Evolutionary conservation across 495 filamentous ascomycete genomes (phyloP), one percentile per base, ranked within the genome.

Genomic region (Usnea hakonensis): DNA sequence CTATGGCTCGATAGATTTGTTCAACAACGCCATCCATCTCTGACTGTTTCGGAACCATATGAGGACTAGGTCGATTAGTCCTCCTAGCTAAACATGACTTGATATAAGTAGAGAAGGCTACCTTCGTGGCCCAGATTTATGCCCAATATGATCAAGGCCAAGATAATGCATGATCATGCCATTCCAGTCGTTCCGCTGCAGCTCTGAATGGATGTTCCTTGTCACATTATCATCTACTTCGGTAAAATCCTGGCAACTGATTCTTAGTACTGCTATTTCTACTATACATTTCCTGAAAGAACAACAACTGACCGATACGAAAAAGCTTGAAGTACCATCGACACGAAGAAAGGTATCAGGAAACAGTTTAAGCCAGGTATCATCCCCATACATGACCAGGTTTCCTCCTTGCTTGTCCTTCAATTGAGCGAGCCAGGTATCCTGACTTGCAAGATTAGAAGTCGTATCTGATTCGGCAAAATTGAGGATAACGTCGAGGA

Each of bases 141-240:
- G 94, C 11, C 94, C 94, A 68, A 99, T 97, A 71, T 99, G 94
- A 71, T 99, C 94, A 35, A 99, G 79, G 17, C 94, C 94, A 57
- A 99, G 82, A 70, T 95, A 98, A 79, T 98, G 94, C 73, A 98
- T 79, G 28, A 98, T 83, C 83, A 97, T 85, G 9, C 84, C 90
- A 73, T 91, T 89, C 94, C 94, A 98, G 72, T 98, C 94, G 68
- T 83, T 74, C 33, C 80, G 82, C 40, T 73, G 68, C 61, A 98
- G 80, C 73, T 97, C 93, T 16, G 77, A 75, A 9, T 87, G 78
- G 40, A 97, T 75, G 75, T 99, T 91, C 57, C 94, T 83, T 10
- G 94, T 99, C 68, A 99, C 94, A 76, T 99, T 98, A 68, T 90
- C 87, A 73, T 98, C 94, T 58, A 98, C 94, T 78, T 98, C 94